phyloP scores from a whole-genome alignment of 2,329 filamentous ascomycete genomes.

The Botrytis byssoidea region DNA sequence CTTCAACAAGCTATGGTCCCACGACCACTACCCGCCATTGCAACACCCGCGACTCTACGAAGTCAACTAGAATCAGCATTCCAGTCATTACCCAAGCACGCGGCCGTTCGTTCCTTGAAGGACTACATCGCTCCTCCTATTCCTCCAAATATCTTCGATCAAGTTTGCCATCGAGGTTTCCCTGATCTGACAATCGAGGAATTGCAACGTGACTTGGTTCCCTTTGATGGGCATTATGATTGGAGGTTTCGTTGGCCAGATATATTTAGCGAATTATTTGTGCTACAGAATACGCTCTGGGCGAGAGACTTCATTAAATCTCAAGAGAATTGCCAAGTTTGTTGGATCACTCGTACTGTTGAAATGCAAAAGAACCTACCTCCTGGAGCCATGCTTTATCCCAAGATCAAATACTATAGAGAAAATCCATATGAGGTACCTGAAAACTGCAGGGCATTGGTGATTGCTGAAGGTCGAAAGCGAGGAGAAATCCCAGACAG shows the following conservation, averaged over 20 bases:
- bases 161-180: too few relatives aligned
- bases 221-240: not conserved
- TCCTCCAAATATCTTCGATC: too few relatives aligned
- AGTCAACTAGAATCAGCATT: not conserved
- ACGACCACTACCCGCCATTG: not conserved
- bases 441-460: too few relatives aligned
- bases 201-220: not conserved
- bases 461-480: too few relatives aligned
- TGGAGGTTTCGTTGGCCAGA: not conserved
- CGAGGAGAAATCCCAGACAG: too few relatives aligned
- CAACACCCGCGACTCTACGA: not conserved
- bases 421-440: too few relatives aligned
- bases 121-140: too few relatives aligned
- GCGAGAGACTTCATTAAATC: not conserved
- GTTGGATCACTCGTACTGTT: not conserved
- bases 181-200: not conserved
- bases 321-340: not conserved
- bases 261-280: not conserved
- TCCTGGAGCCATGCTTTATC: not conserved
- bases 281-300: not conserved
- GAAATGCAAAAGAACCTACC: not conserved
- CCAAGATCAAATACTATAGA: not conserved
- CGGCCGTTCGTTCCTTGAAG: too few relatives aligned
- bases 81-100: not conserved
- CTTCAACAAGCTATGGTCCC: not conserved